Percentiles rank a stretch among this genome's conserved stretches.
Conservation (phyloP, 139 green algal species). For the Klebsormidium nitens region DNA sequence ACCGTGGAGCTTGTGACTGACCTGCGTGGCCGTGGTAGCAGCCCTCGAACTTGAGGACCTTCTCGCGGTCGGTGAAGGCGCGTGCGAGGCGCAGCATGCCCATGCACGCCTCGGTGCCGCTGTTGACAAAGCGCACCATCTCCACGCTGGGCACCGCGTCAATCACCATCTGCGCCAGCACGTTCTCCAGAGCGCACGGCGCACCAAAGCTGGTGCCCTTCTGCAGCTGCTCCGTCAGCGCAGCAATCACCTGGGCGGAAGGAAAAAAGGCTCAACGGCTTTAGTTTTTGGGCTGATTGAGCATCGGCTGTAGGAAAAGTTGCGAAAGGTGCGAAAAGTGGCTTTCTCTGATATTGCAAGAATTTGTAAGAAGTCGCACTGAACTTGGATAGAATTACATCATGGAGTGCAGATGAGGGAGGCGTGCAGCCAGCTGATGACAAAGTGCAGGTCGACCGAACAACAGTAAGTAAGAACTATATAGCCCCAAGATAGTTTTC, state of each 20-base stretch:
- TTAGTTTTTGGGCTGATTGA: no score
- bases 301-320: no score
- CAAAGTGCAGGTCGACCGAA: no score
- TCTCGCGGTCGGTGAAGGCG: constrained; percentile 92
- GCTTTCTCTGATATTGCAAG: no score
- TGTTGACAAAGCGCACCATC: constrained; percentile 98
- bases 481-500: no score
- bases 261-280: constrained; percentile 4
- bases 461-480: no score
- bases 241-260: constrained; percentile 70
- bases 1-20: no score
- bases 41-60: constrained; percentile 98
- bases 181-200: constrained; percentile 95
- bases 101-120: constrained; percentile 97
- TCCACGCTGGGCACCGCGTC: constrained; percentile 91
- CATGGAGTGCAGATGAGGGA: no score
- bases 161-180: constrained; percentile 94
- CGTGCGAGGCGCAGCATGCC: constrained; percentile 95
- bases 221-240: constrained; percentile 79
- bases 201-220: constrained; percentile 98
- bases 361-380: no score
- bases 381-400: no score
- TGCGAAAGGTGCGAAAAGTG: no score
- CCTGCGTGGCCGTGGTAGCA: constrained; percentile 99
- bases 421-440: no score